Conservation (phyloP, 305 asterid species). For the Caryopteris hybrid region DNA sequence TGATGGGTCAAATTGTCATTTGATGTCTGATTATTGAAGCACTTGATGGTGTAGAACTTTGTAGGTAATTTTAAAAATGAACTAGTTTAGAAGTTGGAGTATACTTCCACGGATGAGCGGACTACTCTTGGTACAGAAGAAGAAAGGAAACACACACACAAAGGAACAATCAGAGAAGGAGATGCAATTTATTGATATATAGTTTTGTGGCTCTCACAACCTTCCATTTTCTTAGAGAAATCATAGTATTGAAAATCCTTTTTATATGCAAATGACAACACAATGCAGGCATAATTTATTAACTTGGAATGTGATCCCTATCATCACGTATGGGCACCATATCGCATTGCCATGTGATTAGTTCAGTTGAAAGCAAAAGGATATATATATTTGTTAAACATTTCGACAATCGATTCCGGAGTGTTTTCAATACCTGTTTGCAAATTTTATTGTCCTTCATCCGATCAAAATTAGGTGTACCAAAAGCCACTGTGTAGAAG, state of each 20-base stretch:
- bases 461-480: slow-evolving; percentile 77
- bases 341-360: neutral
- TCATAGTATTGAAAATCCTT: neutral
- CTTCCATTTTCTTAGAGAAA: neutral
- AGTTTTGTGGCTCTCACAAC: neutral
- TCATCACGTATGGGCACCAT: neutral
- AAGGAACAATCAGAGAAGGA: neutral
- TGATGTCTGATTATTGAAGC: neutral
- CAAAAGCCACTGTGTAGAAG: slow-evolving; percentile 81
- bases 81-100: neutral
- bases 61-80: neutral
- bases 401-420: neutral
- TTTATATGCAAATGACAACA: neutral
- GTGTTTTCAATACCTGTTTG: slow-evolving; percentile 61
- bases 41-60: neutral
- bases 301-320: neutral
- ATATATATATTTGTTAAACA: neutral
- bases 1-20: neutral
- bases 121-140: neutral
- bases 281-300: neutral
- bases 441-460: slow-evolving; percentile 84
- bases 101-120: neutral
- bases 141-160: neutral
- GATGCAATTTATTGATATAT: neutral
- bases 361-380: neutral